These are phyloP conservation scores for Clavulina sp. DNA, from an alignment of 768 basidiomycete species.

Conservation along the genomic window DNA sequence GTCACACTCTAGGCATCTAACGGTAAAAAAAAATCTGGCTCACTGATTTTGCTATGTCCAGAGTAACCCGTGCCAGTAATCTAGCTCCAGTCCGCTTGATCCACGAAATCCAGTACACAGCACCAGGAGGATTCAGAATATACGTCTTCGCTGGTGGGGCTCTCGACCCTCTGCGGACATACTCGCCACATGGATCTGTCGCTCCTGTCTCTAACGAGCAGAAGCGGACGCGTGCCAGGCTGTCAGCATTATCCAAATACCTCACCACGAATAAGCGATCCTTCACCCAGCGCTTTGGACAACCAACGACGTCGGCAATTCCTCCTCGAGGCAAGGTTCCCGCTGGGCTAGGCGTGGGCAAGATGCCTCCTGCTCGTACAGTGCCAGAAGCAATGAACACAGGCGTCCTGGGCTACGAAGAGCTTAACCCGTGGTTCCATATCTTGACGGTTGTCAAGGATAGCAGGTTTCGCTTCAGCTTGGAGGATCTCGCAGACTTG, in stretches of 20 bases:
- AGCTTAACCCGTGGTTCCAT: background rate
- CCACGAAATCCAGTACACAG: background rate
- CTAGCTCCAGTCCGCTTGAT: background rate
- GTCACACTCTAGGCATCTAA: background rate
- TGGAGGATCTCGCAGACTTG: background rate
- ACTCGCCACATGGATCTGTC: background rate
- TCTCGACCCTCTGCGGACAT: too few species aligned
- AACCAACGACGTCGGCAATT: too few species aligned
- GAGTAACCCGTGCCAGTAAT: background rate
- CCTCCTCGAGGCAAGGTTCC: background rate
- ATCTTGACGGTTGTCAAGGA: background rate
- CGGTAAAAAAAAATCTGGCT: background rate
- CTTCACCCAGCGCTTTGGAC: background rate
- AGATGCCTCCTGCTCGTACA: slow-evolving; percentile 1
- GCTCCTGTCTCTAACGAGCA: too few species aligned
- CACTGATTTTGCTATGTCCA: background rate
- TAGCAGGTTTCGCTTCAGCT: background rate
- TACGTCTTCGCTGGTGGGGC: background rate
- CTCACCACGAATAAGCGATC: background rate
- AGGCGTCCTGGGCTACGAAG: background rate
- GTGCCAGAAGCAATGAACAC: too few species aligned
- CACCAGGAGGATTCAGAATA: background rate
- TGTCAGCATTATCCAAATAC: background rate
- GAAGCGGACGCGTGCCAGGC: too few species aligned
- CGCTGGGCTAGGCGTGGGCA: background rate